Evolutionary conservation across 2,329 filamentous ascomycete species (phyloP), one percentile per base, ranked within the genome.

Genomic region (Colletotrichum truncatum): DNA sequence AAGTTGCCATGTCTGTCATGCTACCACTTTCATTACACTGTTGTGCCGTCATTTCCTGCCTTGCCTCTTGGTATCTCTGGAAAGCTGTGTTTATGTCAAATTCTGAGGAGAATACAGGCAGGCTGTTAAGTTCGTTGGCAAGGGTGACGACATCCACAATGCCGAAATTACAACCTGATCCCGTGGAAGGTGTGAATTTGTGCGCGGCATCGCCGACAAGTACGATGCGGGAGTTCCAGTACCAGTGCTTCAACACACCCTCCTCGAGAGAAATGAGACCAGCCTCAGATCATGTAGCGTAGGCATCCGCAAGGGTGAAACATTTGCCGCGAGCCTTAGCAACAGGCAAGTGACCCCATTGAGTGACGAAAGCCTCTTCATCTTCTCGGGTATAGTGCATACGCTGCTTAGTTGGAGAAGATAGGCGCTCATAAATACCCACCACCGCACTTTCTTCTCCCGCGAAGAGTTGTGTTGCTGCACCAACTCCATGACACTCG

Each of bases 151-250:
- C 53, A 25, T 78, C 76, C 23, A 74, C 69, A 1, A 80, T 69
- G 0, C 73, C 77, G 25, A 74, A 70, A 58, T 78, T 78, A 32
- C 73, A 73, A 3, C 76, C 75, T 4, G 74, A 69, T 4, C 75
- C 76, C 1, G 73, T 69, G 39, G 76, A 74, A 4, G 76, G 73
- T 6, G 76, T 76, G 45, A 77, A 67, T 58, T 78, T 78, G 51
- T 76, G 75, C 14, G 73, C 73, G 5, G 77, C 71, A 61, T 80
- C 77, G 6, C 77, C 76, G 0, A 73, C 73, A 6, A 78, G 73
- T 6, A 78, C 76, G 23, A 77, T 67, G 5, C 76, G 71, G 1
- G 28, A 26, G 14, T 68, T 70, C 61, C 64, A 69, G 18, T 51
- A 66, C 77, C 77, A 79, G 36, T 71, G 69, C 23, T 72, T 64